phyloP scores from a whole-genome alignment of 805 yeast genomes.

The Kuraishia borneana region DNA sequence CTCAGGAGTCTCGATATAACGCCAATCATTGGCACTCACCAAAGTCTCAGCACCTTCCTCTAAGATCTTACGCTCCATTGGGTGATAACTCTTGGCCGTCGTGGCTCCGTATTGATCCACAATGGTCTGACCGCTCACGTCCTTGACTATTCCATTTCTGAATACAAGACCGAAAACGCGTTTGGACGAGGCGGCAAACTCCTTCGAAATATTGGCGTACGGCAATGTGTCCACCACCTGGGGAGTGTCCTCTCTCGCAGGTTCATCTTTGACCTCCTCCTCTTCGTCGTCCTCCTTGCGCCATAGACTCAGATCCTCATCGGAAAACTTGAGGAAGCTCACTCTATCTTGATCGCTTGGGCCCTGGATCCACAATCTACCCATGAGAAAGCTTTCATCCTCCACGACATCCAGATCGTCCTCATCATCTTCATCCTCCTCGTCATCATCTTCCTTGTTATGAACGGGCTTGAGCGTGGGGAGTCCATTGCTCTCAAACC shows the following conservation, averaged over 20 bases:
- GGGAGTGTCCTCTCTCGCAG: slow-evolving; percentile 3
- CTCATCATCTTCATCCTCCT: slow-evolving; percentile 18
- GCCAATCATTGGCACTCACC: slow-evolving; percentile 50
- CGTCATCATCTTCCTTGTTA: slow-evolving; percentile 10
- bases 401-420: slow-evolving; percentile 31
- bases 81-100: slow-evolving; percentile 15
- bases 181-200: slow-evolving; percentile 15
- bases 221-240: not conserved
- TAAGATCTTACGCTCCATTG: slow-evolving; percentile 46
- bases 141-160: slow-evolving; percentile 11
- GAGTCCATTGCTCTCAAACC: slow-evolving; percentile 84
- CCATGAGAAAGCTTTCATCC: slow-evolving; percentile 62
- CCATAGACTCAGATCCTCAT: slow-evolving; percentile 29
- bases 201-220: slow-evolving; percentile 1
- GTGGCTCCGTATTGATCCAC: slow-evolving; percentile 27
- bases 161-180: slow-evolving; percentile 21
- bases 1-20: slow-evolving; percentile 49
- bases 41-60: slow-evolving; percentile 58
- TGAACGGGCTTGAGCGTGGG: slow-evolving; percentile 26
- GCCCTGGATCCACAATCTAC: slow-evolving; percentile 86
- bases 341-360: slow-evolving; percentile 43
- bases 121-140: slow-evolving; percentile 11
- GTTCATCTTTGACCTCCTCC: not conserved
- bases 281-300: slow-evolving; percentile 2
- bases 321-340: slow-evolving; percentile 11